Evolutionary conservation across 2,329 filamentous ascomycete species (phyloP).

Genomic region (Arachnopeziza araneosa): DNA sequence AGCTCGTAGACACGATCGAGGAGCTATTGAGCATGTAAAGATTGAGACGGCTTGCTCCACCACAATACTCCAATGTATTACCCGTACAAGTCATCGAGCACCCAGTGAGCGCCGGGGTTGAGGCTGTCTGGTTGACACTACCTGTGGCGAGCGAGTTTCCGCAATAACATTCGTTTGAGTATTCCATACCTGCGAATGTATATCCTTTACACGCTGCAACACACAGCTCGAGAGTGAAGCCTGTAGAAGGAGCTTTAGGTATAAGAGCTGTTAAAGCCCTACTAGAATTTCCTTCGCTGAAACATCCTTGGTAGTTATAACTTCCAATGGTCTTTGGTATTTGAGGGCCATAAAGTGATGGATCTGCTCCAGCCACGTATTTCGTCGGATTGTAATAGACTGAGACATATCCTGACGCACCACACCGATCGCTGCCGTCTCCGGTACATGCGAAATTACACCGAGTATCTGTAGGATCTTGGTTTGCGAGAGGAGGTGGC

Average conservation of each 20-base stretch:
- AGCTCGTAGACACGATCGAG: background rate
- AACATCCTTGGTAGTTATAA: constrained; percentile 32
- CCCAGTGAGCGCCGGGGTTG: constrained; percentile 8
- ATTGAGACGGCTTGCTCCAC: constrained; percentile 23
- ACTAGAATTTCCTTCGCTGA: constrained; percentile 25
- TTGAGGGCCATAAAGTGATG: constrained; percentile 20
- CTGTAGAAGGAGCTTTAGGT: constrained; percentile 8
- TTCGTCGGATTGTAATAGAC: constrained; percentile 21
- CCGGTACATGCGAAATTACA: constrained; percentile 20
- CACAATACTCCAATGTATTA: constrained; percentile 28
- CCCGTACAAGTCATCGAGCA: constrained; percentile 20
- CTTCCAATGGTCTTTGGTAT: constrained; percentile 15
- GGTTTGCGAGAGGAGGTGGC: constrained; percentile 22
- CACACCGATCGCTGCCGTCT: constrained; percentile 14
- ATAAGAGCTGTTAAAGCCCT: constrained; percentile 18
- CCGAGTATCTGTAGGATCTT: constrained; percentile 14
- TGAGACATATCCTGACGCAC: constrained; percentile 16
- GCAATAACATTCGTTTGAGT: constrained; percentile 33
- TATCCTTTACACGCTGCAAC: constrained; percentile 16
- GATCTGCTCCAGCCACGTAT: constrained; percentile 16
- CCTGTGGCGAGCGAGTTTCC: constrained; percentile 22
- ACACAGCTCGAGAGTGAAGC: constrained; percentile 23
- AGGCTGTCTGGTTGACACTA: constrained; percentile 7
- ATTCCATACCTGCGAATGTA: constrained; percentile 23
- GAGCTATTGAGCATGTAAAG: constrained; percentile 14